Evolutionary conservation across 1,284 basidiomycete species (phyloP), one percentile per base, ranked within the genome.

Genomic region (Kwoniella shivajii): DNA sequence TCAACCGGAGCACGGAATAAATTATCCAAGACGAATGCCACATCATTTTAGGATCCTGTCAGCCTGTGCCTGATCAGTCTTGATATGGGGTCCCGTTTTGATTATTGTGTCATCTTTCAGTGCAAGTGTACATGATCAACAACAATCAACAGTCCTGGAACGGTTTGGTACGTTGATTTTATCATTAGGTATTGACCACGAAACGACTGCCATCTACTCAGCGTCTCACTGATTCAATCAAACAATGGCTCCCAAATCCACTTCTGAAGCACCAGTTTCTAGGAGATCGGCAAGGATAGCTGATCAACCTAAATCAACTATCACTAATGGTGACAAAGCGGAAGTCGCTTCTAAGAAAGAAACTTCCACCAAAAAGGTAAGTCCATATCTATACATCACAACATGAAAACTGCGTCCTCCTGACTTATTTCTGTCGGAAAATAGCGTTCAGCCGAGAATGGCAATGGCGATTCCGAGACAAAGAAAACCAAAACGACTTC

Each of bases 401-500:
- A 36, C 22, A 34, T 24, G 18, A 30, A 31, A 7, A 44, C 42
- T 45, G n/a, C 24, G 33, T 37, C 24, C 27, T 11, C 31, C 26
- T 6, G 22, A 20, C 20, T 26, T 7, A 20, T 9, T 38, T 34
- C 13, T 3, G 16, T 14, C 27, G 26, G 24, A 38, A 18, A 4
- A 14, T 27, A 46, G 51, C 22, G 51, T 37, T 18, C 33, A 18
- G 51, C 34, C 6, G 52, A 54, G 20, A 29, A 43, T 18, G 14
- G 26, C 27, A 46, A 46, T 24, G 51, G 42, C 20, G 37, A 29
- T 31, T 14, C n/a, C 18, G 43, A 53, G 7, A 37, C 20, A 14
- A 54, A 52, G 36, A 43, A 54, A 42, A 22, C 62, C 36, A 68
- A 66, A 44, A 66, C 65, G 37, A 43, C 66, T 49, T 65, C 64